Percentiles rank a stretch among this genome's conserved stretches.
phyloP scores from a whole-genome alignment of 306 rosid species.

The Quercus aquifolioides region DNA sequence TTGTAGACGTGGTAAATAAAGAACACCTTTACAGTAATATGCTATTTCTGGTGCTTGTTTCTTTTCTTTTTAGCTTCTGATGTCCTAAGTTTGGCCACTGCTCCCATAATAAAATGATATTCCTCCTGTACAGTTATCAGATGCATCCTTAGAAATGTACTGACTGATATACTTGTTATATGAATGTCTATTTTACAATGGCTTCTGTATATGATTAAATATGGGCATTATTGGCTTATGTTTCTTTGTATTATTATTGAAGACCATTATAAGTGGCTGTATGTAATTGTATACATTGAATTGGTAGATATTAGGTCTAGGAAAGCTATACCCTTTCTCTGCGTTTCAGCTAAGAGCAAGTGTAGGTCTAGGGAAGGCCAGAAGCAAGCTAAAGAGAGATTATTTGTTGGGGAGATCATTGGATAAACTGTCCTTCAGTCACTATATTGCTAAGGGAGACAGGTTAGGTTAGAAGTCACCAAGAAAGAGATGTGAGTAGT shows the following conservation, averaged over 20 bases:
- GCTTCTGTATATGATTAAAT: neutral
- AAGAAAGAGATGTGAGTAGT: no score
- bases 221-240: neutral
- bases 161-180: constrained; percentile 7
- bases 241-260: neutral
- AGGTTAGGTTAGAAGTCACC: no score
- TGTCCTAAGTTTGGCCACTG: constrained; percentile 30
- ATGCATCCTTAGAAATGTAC: constrained; percentile 29
- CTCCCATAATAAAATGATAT: constrained; percentile 32
- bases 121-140: constrained; percentile 48
- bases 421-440: no score
- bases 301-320: neutral
- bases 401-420: neutral
- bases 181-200: neutral
- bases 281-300: neutral
- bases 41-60: constrained; percentile 30
- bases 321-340: no score
- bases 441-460: no score
- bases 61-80: constrained; percentile 22
- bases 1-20: constrained; percentile 48
- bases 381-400: neutral
- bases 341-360: no score
- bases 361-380: neutral
- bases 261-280: neutral
- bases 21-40: constrained; percentile 29